Conservation (phyloP, 495 filamentous ascomycete species). For the Ascodesmis nigricans region DNA sequence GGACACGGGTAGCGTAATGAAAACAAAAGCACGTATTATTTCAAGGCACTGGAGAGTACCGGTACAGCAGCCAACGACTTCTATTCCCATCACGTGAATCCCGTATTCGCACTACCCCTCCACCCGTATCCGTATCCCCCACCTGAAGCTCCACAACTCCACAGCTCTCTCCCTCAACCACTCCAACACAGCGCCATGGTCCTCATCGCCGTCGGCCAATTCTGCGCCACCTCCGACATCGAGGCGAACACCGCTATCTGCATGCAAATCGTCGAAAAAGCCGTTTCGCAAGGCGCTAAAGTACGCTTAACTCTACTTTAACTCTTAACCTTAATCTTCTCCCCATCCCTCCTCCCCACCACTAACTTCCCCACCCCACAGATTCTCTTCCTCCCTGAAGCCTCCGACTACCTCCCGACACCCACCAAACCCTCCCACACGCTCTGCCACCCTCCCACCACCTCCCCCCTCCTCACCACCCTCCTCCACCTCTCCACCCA, state of each 20-base stretch:
- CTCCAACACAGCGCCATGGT: too few relatives aligned
- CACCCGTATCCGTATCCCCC: too few relatives aligned
- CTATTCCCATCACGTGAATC: too few relatives aligned
- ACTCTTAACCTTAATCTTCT: not conserved
- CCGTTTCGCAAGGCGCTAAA: constrained; percentile 5
- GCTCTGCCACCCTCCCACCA: constrained; percentile 36
- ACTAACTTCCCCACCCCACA: constrained; percentile 18
- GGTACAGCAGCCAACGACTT: too few relatives aligned
- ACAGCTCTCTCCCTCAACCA: too few relatives aligned
- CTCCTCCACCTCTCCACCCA: constrained; percentile 42
- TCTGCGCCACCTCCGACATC: constrained; percentile 13
- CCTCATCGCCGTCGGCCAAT: constrained; percentile 17
- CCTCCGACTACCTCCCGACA: constrained; percentile 63
- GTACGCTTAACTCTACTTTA: too few relatives aligned
- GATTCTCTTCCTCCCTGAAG: constrained; percentile 83
- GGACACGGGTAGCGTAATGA: too few relatives aligned
- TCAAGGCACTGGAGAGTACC: too few relatives aligned
- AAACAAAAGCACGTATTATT: too few relatives aligned
- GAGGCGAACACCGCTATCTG: constrained; percentile 13
- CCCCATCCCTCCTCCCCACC: not conserved
- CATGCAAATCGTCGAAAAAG: constrained; percentile 6
- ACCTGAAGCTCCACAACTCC: too few relatives aligned
- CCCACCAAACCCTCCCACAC: constrained; percentile 41
- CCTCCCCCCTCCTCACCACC: constrained; percentile 44
- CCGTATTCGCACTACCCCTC: too few relatives aligned